phyloP scores from a whole-genome alignment of 768 basidiomycete species.

The Tylopilus subfusipes region DNA sequence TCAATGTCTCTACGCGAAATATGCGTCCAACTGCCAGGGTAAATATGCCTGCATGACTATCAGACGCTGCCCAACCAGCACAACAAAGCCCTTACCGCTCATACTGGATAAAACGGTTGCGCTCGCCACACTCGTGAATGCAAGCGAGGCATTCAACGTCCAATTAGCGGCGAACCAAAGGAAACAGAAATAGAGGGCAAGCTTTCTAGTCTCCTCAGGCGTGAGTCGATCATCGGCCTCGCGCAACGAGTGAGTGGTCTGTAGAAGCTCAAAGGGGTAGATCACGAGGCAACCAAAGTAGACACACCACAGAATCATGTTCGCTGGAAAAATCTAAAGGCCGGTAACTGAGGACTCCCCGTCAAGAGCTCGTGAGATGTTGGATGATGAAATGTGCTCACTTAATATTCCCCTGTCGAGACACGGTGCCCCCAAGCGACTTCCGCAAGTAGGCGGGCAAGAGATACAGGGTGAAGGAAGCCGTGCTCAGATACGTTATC shows the following conservation, averaged over 20 bases:
- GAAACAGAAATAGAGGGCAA: conserved; percentile 80
- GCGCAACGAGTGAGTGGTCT: conserved; percentile 8
- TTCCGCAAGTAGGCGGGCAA: conserved; percentile 51
- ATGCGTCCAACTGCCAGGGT: conserved; percentile 81
- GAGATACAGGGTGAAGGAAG: conserved; percentile 83
- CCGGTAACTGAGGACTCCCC: conserved; percentile 21
- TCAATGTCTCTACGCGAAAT: conserved; percentile 77
- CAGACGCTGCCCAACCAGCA: background rate
- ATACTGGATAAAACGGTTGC: conserved; percentile 85
- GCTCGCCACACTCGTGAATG: conserved; percentile 91
- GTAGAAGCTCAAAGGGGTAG: background rate
- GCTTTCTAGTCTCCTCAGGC: conserved; percentile 63
- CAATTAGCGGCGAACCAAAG: conserved; percentile 97
- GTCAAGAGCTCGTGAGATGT: background rate
- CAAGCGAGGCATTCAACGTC: conserved; percentile 78
- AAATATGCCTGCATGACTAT: conserved; percentile 70
- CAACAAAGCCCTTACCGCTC: conserved; percentile 58
- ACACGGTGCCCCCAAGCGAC: conserved; percentile 7
- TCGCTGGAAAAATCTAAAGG: conserved; percentile 14
- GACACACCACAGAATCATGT: conserved; percentile 20
- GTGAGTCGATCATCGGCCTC: conserved; percentile 45
- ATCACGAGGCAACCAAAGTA: background rate
- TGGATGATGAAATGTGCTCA: background rate
- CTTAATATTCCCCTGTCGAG: conserved; percentile 7
- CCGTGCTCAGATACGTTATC: conserved; percentile 88